Percentiles rank a stretch among this genome's conserved stretches.
Conservation (phyloP, 2,329 filamentous ascomycete genomes). For the Chlorencoelia australis region DNA sequence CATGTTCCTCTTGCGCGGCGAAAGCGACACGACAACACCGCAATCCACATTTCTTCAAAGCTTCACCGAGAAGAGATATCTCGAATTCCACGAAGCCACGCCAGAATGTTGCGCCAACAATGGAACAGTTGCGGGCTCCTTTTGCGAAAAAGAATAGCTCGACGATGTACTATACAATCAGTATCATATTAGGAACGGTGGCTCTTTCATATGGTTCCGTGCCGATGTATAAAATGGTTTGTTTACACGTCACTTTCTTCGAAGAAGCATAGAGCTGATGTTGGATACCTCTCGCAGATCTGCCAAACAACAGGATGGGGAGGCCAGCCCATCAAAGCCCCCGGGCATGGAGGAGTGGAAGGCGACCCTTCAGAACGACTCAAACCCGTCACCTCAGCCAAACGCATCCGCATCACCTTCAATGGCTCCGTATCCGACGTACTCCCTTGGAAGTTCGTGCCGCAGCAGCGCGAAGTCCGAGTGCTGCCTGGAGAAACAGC, state of each 20-base stretch:
- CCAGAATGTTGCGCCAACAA: conserved; percentile 36
- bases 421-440: conserved; percentile 91
- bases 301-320: conserved; percentile 85
- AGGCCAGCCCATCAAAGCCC: conserved; percentile 79
- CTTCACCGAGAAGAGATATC: conserved; percentile 17
- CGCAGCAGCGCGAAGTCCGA: conserved; percentile 92
- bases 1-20: conserved; percentile 23
- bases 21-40: conserved; percentile 6
- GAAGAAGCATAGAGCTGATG: conserved; percentile 7
- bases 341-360: conserved; percentile 48
- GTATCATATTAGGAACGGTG: conserved; percentile 68
- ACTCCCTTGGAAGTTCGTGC: conserved; percentile 92
- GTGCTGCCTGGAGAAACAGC: conserved; percentile 95
- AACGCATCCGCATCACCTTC: conserved; percentile 90
- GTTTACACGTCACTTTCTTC: conserved; percentile 10
- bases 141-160: conserved; percentile 61
- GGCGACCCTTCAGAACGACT: conserved; percentile 67
- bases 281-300: conserved; percentile 40
- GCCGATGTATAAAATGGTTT: conserved; percentile 78
- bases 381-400: conserved; percentile 67
- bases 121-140: conserved; percentile 54
- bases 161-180: conserved; percentile 64
- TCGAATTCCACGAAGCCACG: conserved; percentile 21
- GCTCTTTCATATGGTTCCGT: conserved; percentile 76
- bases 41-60: conserved; percentile 17